Conservation (phyloP, 441 rosid genomes). For the Omphalea diandra region DNA sequence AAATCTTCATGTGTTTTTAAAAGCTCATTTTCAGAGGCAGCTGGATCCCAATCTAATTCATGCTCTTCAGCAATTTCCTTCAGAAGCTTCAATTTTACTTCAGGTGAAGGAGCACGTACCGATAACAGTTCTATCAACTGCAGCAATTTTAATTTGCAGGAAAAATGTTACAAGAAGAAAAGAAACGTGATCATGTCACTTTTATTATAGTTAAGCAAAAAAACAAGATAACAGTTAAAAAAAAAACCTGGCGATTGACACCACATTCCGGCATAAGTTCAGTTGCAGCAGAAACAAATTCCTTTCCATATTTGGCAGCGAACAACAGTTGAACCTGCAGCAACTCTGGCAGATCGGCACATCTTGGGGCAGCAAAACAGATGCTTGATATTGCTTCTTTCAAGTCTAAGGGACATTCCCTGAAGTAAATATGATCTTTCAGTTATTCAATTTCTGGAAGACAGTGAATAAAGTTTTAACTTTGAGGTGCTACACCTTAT, state of each 20-base stretch:
- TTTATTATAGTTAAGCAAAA: slow-evolving; percentile 5
- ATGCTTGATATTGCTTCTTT: slow-evolving; percentile 95
- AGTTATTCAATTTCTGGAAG: slow-evolving; percentile 4
- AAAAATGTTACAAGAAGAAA: background rate
- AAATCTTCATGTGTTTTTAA: slow-evolving; percentile 85
- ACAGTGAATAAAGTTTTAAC: background rate
- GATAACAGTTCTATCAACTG: slow-evolving; percentile 89
- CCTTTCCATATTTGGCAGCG: slow-evolving; percentile 79
- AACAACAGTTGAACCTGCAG: slow-evolving; percentile 85
- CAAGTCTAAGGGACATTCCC: slow-evolving; percentile 95
- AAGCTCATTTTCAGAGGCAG: slow-evolving; percentile 78
- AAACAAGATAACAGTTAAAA: slow-evolving; percentile 5
- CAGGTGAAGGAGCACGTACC: slow-evolving; percentile 81
- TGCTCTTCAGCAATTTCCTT: slow-evolving; percentile 98
- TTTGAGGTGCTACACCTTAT: slow-evolving; percentile 6
- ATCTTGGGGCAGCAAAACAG: slow-evolving; percentile 97
- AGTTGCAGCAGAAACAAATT: slow-evolving; percentile 83
- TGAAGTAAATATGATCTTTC: slow-evolving; percentile 27
- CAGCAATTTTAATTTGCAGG: slow-evolving; percentile 24
- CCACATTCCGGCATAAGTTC: slow-evolving; percentile 92
- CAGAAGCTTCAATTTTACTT: slow-evolving; percentile 73
- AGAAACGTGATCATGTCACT: background rate
- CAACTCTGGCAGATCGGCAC: slow-evolving; percentile 90
- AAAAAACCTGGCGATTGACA: slow-evolving; percentile 82
- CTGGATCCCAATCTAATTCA: slow-evolving; percentile 92